Conservation (phyloP, 768 basidiomycete species). For the Cubamyces sp. region DNA sequence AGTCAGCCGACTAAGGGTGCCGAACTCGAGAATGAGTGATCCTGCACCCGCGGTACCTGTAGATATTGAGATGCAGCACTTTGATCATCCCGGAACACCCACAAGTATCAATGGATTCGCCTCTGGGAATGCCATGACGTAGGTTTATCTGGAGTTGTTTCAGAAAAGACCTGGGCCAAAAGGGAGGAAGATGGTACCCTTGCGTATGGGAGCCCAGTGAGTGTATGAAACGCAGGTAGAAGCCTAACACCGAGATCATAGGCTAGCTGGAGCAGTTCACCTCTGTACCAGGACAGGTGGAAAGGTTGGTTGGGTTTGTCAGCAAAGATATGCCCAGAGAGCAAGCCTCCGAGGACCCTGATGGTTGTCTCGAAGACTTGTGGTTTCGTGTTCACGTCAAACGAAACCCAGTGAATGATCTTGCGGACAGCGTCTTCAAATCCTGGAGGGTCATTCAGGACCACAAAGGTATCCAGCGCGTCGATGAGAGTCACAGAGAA, state of each 20-base stretch:
- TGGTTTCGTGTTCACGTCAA: conserved; percentile 94
- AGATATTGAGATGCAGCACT: background rate
- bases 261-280: conserved; percentile 79
- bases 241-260: conserved; percentile 85
- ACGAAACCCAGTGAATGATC: conserved; percentile 81
- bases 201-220: conserved; percentile 91
- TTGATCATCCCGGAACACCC: conserved; percentile 34
- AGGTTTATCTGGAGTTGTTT: conserved; percentile 68
- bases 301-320: conserved; percentile 67
- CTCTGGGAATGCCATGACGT: conserved; percentile 71
- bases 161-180: conserved; percentile 16
- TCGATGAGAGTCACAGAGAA: conserved; percentile 86
- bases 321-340: conserved; percentile 87
- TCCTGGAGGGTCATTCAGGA: conserved; percentile 76
- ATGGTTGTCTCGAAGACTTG: conserved; percentile 99
- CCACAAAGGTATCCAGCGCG: conserved; percentile 86
- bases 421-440: conserved; percentile 87
- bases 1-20: conserved; percentile 88
- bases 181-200: conserved; percentile 52
- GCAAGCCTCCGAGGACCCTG: conserved; percentile 86
- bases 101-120: conserved; percentile 88
- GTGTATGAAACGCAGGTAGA: conserved; percentile 88
- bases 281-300: conserved; percentile 81
- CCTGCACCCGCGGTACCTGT: conserved; percentile 91
- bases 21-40: conserved; percentile 92